Percentiles rank a stretch among this genome's conserved stretches.
Conservation (phyloP, 2,329 filamentous ascomycete species). For the Aspergillus aculeatinus region DNA sequence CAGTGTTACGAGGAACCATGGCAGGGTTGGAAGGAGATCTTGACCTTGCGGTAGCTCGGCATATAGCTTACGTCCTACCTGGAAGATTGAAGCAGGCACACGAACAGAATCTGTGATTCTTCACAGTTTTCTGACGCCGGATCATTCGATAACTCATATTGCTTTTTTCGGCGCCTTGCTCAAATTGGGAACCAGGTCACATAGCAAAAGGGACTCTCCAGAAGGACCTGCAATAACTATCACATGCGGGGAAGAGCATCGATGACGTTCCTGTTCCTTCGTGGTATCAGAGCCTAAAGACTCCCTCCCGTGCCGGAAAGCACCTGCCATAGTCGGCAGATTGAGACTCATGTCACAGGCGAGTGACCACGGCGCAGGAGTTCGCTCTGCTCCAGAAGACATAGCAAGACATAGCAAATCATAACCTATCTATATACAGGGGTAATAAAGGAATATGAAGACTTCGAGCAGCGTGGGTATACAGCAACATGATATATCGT, state of each 20-base stretch:
- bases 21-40: constrained; percentile 18
- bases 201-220: background rate
- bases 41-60: constrained; percentile 4
- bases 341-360: background rate
- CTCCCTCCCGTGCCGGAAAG: background rate
- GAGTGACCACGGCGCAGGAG: background rate
- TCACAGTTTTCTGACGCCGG: background rate
- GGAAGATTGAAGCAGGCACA: constrained; percentile 14
- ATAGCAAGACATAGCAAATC: background rate
- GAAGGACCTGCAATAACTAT: background rate
- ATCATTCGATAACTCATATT: background rate
- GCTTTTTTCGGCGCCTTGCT: background rate
- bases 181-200: background rate
- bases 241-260: background rate
- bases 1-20: constrained; percentile 37
- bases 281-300: background rate
- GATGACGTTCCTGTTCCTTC: background rate
- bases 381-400: background rate
- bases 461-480: constrained; percentile 20
- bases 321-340: background rate
- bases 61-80: background rate
- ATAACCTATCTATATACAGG: constrained; percentile 24
- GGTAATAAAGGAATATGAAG: background rate
- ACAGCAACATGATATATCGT: constrained; percentile 20
- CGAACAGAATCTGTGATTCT: constrained; percentile 8